Conservation (phyloP, 176 grass and related monocot genomes). For the Panicum miliaceum region DNA sequence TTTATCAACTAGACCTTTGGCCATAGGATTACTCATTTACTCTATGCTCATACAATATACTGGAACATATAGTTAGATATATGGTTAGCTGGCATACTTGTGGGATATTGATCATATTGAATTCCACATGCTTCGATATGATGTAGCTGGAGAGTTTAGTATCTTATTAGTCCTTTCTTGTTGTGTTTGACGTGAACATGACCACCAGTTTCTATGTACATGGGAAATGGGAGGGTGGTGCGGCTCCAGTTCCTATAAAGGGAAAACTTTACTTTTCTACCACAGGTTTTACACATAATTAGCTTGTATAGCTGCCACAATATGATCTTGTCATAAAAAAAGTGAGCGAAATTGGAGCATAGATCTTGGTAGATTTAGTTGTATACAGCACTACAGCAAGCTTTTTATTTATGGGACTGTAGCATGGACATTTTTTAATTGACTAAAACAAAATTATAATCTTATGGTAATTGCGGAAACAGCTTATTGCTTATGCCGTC, state of each 20-base stretch:
- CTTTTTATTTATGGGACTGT: background rate
- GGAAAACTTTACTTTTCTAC: background rate
- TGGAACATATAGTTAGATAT: background rate
- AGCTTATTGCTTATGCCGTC: background rate
- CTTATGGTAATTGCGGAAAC: background rate
- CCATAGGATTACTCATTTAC: background rate
- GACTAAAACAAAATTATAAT: background rate
- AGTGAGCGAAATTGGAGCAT: background rate
- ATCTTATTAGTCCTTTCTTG: background rate
- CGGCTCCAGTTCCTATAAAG: background rate
- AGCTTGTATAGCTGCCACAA: background rate
- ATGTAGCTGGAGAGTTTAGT: background rate
- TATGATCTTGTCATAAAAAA: background rate
- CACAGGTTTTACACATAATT: background rate
- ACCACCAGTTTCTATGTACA: background rate
- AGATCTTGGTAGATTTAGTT: background rate
- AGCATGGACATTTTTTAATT: background rate
- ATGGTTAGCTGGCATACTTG: background rate
- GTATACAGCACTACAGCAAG: background rate
- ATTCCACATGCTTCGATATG: background rate
- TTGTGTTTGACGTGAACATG: background rate
- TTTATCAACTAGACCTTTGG: background rate
- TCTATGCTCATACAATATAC: background rate
- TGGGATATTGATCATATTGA: background rate
- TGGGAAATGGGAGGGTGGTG: background rate